Evolutionary conservation across 345 rosid genomes (phyloP).

Genomic region (Heritiera fomes): DNA sequence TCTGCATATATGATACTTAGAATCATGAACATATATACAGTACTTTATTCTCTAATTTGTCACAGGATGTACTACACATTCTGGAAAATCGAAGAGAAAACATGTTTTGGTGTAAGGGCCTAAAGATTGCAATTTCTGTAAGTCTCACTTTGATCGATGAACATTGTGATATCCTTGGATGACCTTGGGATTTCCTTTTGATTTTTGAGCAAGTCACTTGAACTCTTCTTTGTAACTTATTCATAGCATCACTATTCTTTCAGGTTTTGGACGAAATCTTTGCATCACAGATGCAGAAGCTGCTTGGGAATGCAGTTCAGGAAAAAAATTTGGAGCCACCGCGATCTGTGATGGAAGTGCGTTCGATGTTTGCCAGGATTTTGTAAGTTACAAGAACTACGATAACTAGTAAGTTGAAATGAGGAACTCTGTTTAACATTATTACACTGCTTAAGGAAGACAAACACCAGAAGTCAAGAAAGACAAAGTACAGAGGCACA

Average conservation of each 20-base stretch:
- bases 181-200: not conserved
- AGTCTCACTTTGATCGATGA: constrained; percentile 28
- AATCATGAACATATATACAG: not conserved
- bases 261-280: constrained; percentile 88
- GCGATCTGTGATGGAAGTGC: constrained; percentile 75
- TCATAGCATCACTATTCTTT: not conserved
- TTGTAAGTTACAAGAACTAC: constrained; percentile 48
- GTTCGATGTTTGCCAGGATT: constrained; percentile 84
- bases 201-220: not conserved
- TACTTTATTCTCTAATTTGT: not conserved
- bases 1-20: not conserved
- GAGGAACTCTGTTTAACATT: not conserved
- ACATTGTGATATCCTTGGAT: not conserved
- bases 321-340: constrained; percentile 83
- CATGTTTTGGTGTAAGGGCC: constrained; percentile 82
- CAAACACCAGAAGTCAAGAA: not conserved
- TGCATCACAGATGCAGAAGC: constrained; percentile 77
- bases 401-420: constrained; percentile 24
- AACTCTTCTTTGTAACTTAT: not conserved
- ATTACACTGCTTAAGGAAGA: not conserved
- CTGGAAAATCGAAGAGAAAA: constrained; percentile 81
- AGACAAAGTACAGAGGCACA: not conserved
- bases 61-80: constrained; percentile 74
- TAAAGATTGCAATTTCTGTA: constrained; percentile 77
- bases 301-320: constrained; percentile 74